Base-by-base conservation (phyloP, 78 protist species). In the Chrysochromulina tobinii region DNA sequence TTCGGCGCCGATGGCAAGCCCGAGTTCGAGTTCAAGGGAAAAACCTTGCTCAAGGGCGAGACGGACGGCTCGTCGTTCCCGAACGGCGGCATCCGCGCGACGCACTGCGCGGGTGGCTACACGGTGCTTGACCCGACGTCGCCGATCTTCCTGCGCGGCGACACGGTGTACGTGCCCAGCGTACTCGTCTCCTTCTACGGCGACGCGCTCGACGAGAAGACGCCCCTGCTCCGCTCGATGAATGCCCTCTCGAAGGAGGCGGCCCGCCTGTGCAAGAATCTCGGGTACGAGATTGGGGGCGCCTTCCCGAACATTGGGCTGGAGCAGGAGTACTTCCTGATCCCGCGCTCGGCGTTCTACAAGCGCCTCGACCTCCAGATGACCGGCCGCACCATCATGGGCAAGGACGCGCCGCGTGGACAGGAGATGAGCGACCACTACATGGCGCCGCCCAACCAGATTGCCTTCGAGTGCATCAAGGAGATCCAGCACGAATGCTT, bases 31-130 rank as follows among this genome's bases (percentile, higher is more conserved):
- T 94, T 93, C 64, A 73, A 95, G 6, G 98, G 97, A 69, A 94
- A 89, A 85, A 86, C 81, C 68, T 84, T 98, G 75, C 54, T 96
- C 48, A 81, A 89, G 69, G 98, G 98, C 69, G 98, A 98, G 90
- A 89, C 98, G 18, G 99, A 98, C 27, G 99, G 96, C 81, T 93
- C 96, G 11, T 96, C 98, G 23, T 96, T 92, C 95, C 99, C 99
- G 61, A 81, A 51, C 6, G 99, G 99, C 51, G 99, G 99, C 61
- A 85, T 97, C 25, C 96, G 99, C 83, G 79, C 92, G 38, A 98
- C 99, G 7, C 94, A 91, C 96, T 93, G 91, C 23, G 99, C 99
- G 25, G 89, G 98, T 25, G 99, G 97, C n/a, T 48, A 75, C 51
- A 96, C 97, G 1, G 94, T 94, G 9, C 94, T 97, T 96, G 98